Evolutionary conservation across 2,329 filamentous ascomycete genomes (phyloP).

Genomic region (Didymella pinodella): DNA sequence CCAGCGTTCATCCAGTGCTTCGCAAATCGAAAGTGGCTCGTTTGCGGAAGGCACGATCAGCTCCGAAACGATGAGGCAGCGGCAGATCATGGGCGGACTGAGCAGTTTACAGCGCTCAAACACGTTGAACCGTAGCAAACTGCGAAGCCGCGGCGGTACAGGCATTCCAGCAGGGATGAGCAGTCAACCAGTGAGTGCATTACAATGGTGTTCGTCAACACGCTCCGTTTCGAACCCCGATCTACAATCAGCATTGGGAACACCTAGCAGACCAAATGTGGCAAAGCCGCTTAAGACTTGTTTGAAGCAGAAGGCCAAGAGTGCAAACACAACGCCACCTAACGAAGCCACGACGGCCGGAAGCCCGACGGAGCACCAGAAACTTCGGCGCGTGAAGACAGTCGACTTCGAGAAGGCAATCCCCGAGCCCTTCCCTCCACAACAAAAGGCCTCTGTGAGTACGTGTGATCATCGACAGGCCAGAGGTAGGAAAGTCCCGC

Average conservation of each 20-base stretch:
- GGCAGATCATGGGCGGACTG: not conserved
- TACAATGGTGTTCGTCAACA: not conserved
- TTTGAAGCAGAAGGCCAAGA: constrained; percentile 39
- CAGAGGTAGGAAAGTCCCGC: not conserved
- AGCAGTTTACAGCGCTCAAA: not conserved
- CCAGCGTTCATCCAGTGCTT: constrained; percentile 24
- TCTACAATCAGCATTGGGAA: not conserved
- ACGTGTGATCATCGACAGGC: not conserved
- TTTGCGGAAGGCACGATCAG: constrained; percentile 18
- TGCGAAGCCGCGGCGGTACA: not conserved
- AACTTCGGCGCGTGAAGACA: constrained; percentile 40
- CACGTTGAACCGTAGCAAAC: not conserved
- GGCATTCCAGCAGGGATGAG: not conserved
- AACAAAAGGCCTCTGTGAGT: not conserved
- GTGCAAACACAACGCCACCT: constrained; percentile 28
- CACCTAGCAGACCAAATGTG: constrained; percentile 4
- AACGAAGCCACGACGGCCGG: constrained; percentile 1
- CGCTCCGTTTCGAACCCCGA: constrained; percentile 19
- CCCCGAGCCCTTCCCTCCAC: not conserved
- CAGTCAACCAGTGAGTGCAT: not conserved
- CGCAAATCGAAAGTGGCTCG: constrained; percentile 17
- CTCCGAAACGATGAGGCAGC: not conserved
- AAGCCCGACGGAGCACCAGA: not conserved
- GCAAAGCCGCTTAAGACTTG: constrained; percentile 37
- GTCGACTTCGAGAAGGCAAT: constrained; percentile 39